phyloP scores from a whole-genome alignment of 2,329 filamentous ascomycete species.

The Curvularia lunata region DNA sequence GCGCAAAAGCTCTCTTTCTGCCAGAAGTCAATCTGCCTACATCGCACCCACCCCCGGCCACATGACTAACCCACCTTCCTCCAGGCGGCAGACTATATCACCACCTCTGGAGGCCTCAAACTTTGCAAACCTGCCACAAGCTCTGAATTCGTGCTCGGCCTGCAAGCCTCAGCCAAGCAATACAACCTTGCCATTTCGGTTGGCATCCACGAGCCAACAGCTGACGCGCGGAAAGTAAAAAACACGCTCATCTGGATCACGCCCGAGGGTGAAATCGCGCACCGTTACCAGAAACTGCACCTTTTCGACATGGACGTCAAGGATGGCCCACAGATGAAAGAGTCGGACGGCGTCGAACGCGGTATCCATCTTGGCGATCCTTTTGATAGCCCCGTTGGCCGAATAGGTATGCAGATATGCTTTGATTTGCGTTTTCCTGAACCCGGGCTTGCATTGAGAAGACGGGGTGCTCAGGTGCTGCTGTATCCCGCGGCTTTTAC shows the following conservation, averaged over 20 bases:
- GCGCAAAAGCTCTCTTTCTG: slow-evolving; percentile 86
- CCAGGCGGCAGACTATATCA: slow-evolving; percentile 89
- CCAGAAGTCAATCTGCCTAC: slow-evolving; percentile 58
- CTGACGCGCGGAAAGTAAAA: slow-evolving; percentile 60
- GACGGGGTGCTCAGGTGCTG: slow-evolving; percentile 74
- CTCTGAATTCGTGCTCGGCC: slow-evolving; percentile 77
- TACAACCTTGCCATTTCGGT: slow-evolving; percentile 78
- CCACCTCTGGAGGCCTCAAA: slow-evolving; percentile 68
- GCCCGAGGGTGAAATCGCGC: slow-evolving; percentile 62
- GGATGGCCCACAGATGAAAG: slow-evolving; percentile 64
- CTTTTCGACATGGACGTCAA: slow-evolving; percentile 77
- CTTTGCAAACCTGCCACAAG: slow-evolving; percentile 71
- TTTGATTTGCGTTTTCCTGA: slow-evolving; percentile 91
- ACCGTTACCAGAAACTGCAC: slow-evolving; percentile 86
- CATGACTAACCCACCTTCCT: slow-evolving; percentile 66
- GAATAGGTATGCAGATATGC: slow-evolving; percentile 81
- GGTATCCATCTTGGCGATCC: slow-evolving; percentile 65
- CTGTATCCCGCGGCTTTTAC: slow-evolving; percentile 93
- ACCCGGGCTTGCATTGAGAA: slow-evolving; percentile 69
- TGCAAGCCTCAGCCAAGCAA: slow-evolving; percentile 70
- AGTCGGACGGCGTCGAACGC: slow-evolving; percentile 69
- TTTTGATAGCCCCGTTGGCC: slow-evolving; percentile 75
- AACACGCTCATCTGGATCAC: slow-evolving; percentile 74
- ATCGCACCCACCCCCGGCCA: background rate
- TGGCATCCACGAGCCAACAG: slow-evolving; percentile 70